Evolutionary conservation across 129 eudicot species (phyloP), one percentile per base, ranked within the genome.

Genomic region (Helichrysum umbraculigerum): DNA sequence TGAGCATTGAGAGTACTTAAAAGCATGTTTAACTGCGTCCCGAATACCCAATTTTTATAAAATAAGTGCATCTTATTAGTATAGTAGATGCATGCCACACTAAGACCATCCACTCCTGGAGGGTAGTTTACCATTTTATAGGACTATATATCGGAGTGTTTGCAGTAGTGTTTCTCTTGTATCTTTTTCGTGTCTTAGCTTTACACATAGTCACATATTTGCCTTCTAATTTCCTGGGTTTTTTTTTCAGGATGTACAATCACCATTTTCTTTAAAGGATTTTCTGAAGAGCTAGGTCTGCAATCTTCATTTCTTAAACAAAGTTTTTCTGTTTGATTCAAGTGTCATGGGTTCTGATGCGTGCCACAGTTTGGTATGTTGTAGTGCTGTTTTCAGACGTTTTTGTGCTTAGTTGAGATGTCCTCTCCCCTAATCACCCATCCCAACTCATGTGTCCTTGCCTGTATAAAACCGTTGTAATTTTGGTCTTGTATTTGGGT

Each of bases 401-500:
- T 67, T 67, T 37, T 39, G 8, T 67, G 71, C 12, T 64, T 67
- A 20, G 71, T 25, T 8, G 71, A 37, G 52, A 67, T 67, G 5
- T 37, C 71, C 11, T 19, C 54, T 12, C 54, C 71, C 30, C 30
- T 67, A 19, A 67, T 67, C 52, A 35, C n/a, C 32, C 54, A 39
- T 35, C 30, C 32, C 51, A 67, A 67, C 71, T 37, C 17, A 39
- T 37, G 71, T 12, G 8, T 16, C n/a, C 19, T 67, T 39, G 25
- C 69, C 39, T 37, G 71, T 67, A 34, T 35, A 67, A 67, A 67
- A 37, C 54, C 8, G 30, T 67, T 66, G 51, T 67, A 67, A 67
- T 35, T 35, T 37, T 67, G 71, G 17, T 67, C 71, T 66, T 37
- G 71, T 73, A 34, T 73, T 57, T 57, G 68, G 77, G 73, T 41